These are phyloP conservation scores for Cryphonectria nitschkei DNA, from an alignment of 2,329 filamentous ascomycete species.

Conservation along the genomic window DNA sequence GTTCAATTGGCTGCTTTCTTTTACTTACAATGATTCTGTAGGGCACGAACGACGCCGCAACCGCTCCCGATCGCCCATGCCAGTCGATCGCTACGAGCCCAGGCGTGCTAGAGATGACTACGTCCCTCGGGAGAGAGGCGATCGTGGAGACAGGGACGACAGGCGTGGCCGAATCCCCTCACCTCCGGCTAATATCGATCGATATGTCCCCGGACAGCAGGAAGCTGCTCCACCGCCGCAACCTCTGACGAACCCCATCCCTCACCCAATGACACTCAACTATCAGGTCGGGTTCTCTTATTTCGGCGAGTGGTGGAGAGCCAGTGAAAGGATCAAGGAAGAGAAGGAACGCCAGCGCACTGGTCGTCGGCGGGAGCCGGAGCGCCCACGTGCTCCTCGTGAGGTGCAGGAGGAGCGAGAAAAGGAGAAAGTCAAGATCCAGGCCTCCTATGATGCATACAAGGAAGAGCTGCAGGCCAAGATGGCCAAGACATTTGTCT, in stretches of 20 bases:
- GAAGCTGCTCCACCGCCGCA: slow-evolving; percentile 54
- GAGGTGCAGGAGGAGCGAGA: slow-evolving; percentile 75
- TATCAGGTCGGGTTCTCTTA: slow-evolving; percentile 86
- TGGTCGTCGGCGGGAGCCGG: slow-evolving; percentile 69
- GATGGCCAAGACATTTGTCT: slow-evolving; percentile 89
- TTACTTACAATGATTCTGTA: slow-evolving; percentile 39
- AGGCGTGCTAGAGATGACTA: slow-evolving; percentile 59
- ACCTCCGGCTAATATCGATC: slow-evolving; percentile 75
- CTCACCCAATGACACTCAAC: slow-evolving; percentile 72
- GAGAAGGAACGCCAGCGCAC: slow-evolving; percentile 74
- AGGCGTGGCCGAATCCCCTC: slow-evolving; percentile 61
- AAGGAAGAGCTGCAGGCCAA: slow-evolving; percentile 71
- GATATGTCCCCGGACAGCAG: slow-evolving; percentile 76
- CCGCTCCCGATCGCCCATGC: slow-evolving; percentile 70
- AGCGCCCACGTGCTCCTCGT: slow-evolving; percentile 64
- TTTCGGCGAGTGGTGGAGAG: slow-evolving; percentile 85
- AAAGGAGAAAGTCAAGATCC: slow-evolving; percentile 78
- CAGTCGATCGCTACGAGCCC: slow-evolving; percentile 79
- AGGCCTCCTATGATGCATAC: slow-evolving; percentile 68
- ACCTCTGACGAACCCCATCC: slow-evolving; percentile 65
- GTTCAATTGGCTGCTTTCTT: slow-evolving; percentile 6
- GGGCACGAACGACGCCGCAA: slow-evolving; percentile 65
- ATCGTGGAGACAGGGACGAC: slow-evolving; percentile 56
- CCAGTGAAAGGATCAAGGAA: slow-evolving; percentile 81
- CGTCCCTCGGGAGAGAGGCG: slow-evolving; percentile 36